Evolutionary conservation across 352 stramenopile species (phyloP), one percentile per base, ranked within the genome.

Genomic region (Pythium aristosporum): DNA sequence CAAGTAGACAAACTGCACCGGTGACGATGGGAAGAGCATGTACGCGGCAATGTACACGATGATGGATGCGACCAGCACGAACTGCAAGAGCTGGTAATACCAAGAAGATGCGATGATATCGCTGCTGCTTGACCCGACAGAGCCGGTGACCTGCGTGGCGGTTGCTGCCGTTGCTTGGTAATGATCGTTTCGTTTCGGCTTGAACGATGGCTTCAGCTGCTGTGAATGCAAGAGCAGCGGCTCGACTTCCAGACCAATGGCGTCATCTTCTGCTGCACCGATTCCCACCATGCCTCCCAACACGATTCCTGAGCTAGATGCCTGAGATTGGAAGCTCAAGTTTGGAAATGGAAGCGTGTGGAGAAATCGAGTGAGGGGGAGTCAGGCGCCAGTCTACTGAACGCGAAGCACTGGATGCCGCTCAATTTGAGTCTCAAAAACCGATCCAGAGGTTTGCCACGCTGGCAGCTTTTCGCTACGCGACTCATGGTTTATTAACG

Each of bases 31-130:
- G 25, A 72, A 65, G 2, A 68, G 21, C 46, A 63, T 67, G 39
- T 84, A 77, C 1, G 63, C 77, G 48, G 67, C 67, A 21, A 72
- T 34, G 61, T 87, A 88, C 32, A 77, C 46, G 23, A n/a, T 60
- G 25, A 87, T 71, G 13, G 69, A 80, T 11, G 56, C 52, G 15
- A 84, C 44, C 3, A 87, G 30, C 43, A 77, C 28, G 37, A 74
- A 18, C 23, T 85, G 74, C 5, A 69, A 61, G 37, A 76, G 28
- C 21, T 21, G 65, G 28, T 41, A 66, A 13, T 8, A 6, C 20
- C 37, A 30, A 15, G 51, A 63, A 1, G 43, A 46, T 1, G 51
- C 41, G 51, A 48, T 48, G n/a, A n/a, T 13, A 32, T 57, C n/a
- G 50, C 10, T 34, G 36, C 47, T 36, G 47, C 47, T 51, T 21